Conservation (phyloP, 2,329 filamentous ascomycete genomes). For the Cercospora beticola region DNA sequence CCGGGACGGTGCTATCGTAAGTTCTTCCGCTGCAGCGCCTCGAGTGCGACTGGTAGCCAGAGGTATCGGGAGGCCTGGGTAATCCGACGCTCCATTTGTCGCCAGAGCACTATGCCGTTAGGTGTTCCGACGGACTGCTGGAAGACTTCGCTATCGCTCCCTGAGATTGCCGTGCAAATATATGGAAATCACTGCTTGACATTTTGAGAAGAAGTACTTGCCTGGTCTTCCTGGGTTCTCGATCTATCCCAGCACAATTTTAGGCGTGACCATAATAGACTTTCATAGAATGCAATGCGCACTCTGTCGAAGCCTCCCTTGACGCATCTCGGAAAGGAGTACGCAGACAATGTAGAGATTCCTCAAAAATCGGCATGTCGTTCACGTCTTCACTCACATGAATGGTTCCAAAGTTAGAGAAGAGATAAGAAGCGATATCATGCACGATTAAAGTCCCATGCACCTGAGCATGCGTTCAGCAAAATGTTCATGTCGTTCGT, state of each 20-base stretch:
- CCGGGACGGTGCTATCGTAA: not conserved
- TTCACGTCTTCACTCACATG: not conserved
- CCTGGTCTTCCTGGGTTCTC: not conserved
- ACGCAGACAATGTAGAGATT: not conserved
- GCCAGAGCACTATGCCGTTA: not conserved
- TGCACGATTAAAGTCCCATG: not conserved
- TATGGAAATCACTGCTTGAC: not conserved
- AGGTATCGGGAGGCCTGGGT: not conserved
- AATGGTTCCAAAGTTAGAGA: too few relatives aligned
- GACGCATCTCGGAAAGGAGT: not conserved
- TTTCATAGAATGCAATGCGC: not conserved
- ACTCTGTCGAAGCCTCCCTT: not conserved
- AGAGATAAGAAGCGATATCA: not conserved
- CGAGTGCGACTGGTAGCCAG: not conserved
- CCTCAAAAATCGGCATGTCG: not conserved
- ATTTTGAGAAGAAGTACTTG: not conserved
- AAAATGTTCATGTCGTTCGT: not conserved
- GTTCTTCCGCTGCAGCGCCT: not conserved
- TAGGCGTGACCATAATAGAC: not conserved
- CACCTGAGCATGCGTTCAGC: not conserved
- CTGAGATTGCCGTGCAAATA: not conserved
- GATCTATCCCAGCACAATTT: not conserved
- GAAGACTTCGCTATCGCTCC: not conserved
- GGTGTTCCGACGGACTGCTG: not conserved
- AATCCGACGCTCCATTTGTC: not conserved